Evolutionary conservation across 805 yeast species (phyloP).

Genomic region (Peterozyma toletana): DNA sequence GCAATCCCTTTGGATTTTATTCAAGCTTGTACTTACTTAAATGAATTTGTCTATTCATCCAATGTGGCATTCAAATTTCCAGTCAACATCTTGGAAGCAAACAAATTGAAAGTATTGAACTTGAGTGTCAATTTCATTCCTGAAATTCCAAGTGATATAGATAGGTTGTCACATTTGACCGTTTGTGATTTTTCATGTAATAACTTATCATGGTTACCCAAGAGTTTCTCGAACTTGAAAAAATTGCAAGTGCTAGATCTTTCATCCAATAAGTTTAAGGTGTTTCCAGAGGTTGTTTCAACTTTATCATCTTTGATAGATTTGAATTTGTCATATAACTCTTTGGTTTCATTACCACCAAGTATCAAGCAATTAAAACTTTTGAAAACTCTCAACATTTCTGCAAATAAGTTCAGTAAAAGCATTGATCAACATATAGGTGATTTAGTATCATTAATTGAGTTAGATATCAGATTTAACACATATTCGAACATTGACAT

Average conservation of each 20-base stretch:
- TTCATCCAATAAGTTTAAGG: slow-evolving; percentile 66
- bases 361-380: slow-evolving; percentile 51
- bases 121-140: slow-evolving; percentile 74
- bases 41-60: slow-evolving; percentile 58
- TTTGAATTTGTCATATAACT: slow-evolving; percentile 79
- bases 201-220: slow-evolving; percentile 57
- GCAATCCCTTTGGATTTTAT: slow-evolving; percentile 79
- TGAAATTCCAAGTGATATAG: slow-evolving; percentile 49
- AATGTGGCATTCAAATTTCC: slow-evolving; percentile 77
- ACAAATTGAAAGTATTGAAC: slow-evolving; percentile 58
- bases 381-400: slow-evolving; percentile 62
- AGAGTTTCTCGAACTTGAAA: slow-evolving; percentile 46
- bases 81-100: slow-evolving; percentile 60
- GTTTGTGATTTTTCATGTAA: slow-evolving; percentile 69
- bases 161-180: slow-evolving; percentile 45
- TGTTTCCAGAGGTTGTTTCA: slow-evolving; percentile 60
- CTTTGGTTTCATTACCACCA: slow-evolving; percentile 52
- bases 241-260: slow-evolving; percentile 59
- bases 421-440: slow-evolving; percentile 46
- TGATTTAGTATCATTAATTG: slow-evolving; percentile 48
- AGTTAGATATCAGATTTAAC: slow-evolving; percentile 76
- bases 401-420: slow-evolving; percentile 60
- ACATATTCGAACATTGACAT: slow-evolving; percentile 45
- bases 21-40: slow-evolving; percentile 67
- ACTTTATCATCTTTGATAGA: slow-evolving; percentile 51